Conservation (phyloP, 306 rosid species). For the Calophaca sinica region DNA sequence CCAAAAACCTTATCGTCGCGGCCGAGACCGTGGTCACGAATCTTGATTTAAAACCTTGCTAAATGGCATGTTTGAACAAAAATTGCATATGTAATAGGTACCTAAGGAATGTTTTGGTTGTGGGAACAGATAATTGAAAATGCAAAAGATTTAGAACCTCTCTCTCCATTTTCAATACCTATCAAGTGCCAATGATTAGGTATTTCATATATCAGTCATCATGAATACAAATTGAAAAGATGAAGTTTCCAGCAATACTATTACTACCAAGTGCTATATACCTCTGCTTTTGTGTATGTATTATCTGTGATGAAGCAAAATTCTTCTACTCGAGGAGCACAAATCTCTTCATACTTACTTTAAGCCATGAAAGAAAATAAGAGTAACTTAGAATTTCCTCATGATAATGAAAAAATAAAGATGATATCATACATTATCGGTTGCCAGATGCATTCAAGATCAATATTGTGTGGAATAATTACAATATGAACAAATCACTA, state of each 20-base stretch:
- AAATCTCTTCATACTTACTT: conserved; percentile 90
- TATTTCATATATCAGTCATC: conserved; percentile 29
- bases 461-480: not conserved
- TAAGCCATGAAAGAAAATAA: conserved; percentile 48
- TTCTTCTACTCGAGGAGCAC: conserved; percentile 83
- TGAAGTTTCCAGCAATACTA: conserved; percentile 10
- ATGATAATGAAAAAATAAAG: conserved; percentile 24
- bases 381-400: conserved; percentile 37
- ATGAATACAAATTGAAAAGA: conserved; percentile 5
- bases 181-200: conserved; percentile 38
- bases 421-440: not conserved
- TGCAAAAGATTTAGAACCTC: conserved; percentile 69
- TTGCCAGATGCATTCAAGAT: not conserved
- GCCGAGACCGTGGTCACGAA: too few species aligned
- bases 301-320: conserved; percentile 87
- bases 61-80: conserved; percentile 13
- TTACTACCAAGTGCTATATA: conserved; percentile 43
- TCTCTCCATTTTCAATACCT: conserved; percentile 85
- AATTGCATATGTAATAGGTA: conserved; percentile 34
- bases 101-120: conserved; percentile 91
- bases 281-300: conserved; percentile 84
- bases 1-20: too few species aligned
- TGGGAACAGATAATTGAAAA: conserved; percentile 81
- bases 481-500: too few species aligned
- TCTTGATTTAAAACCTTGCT: too few species aligned